Evolutionary conservation across 495 filamentous ascomycete genomes (phyloP).

Genomic region (Lepidopterella palustris): DNA sequence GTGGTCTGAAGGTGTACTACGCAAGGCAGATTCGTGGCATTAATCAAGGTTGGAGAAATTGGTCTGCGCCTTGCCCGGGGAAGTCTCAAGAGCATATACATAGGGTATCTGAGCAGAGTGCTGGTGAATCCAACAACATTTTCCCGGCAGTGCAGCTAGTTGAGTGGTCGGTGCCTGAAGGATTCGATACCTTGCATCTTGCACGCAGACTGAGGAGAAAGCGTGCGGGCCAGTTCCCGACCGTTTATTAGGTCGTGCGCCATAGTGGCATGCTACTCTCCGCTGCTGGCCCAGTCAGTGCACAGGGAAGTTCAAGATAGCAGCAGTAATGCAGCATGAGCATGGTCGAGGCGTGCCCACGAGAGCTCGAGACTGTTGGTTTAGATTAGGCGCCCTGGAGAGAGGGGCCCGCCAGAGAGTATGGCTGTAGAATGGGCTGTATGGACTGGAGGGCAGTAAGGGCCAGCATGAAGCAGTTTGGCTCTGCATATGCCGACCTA

Average conservation of each 20-base stretch:
- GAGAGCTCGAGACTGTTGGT: no score
- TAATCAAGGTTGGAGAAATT: constrained; percentile 15
- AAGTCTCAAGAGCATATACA: constrained; percentile 19
- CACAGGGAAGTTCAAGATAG: neutral
- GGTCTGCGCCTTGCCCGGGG: constrained; percentile 23
- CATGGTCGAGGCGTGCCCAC: neutral
- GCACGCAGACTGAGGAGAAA: constrained; percentile 1
- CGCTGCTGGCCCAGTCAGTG: neutral
- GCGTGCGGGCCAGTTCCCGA: constrained; percentile 23
- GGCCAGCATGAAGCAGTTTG: no score
- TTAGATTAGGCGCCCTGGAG: neutral
- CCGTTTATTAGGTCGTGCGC: constrained; percentile 25
- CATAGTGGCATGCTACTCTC: constrained; percentile 6
- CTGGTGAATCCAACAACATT: constrained; percentile 24
- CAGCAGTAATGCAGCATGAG: neutral
- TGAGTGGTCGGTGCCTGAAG: constrained; percentile 28
- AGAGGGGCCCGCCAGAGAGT: no score
- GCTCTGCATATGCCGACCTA: neutral
- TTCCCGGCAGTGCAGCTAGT: constrained; percentile 25
- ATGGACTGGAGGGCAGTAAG: no score
- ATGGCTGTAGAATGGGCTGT: no score
- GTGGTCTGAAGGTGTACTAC: constrained; percentile 1
- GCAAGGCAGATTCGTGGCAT: constrained; percentile 24
- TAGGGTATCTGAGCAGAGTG: constrained; percentile 21
- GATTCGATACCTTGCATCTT: constrained; percentile 18